Evolutionary conservation across 306 rosid genomes (phyloP).

Genomic region (Quercus suber): DNA sequence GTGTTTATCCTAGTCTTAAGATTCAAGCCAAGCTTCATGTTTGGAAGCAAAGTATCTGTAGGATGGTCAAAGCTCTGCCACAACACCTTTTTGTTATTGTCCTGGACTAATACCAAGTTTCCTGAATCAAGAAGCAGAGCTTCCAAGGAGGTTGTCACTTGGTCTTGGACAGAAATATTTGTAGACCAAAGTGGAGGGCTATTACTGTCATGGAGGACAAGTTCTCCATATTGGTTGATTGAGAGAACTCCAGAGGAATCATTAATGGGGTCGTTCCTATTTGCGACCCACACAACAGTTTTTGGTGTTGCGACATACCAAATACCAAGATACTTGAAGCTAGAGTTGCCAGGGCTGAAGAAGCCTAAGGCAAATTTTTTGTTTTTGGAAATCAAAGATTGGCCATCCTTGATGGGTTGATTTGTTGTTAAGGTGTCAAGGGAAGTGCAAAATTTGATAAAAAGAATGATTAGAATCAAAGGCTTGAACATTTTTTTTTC

Average conservation of each 20-base stretch:
- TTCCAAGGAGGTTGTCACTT: background rate
- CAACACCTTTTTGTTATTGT: too few relatives aligned
- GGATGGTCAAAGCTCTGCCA: too few relatives aligned
- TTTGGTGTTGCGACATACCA: too few relatives aligned
- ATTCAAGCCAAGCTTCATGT: background rate
- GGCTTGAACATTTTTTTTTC: too few relatives aligned
- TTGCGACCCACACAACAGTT: background rate
- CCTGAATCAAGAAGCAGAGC: too few relatives aligned
- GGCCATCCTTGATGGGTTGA: too few relatives aligned
- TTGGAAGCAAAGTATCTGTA: constrained; percentile 13
- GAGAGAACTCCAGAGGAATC: constrained; percentile 9
- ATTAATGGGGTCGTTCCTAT: constrained; percentile 16
- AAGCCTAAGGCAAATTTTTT: constrained; percentile 29
- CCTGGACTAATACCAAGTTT: too few relatives aligned
- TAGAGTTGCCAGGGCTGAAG: constrained; percentile 53
- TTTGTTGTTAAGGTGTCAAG: too few relatives aligned
- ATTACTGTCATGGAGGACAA: too few relatives aligned
- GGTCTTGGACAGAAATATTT: background rate
- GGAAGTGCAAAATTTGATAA: too few relatives aligned
- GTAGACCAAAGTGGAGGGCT: constrained; percentile 2
- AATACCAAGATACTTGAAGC: constrained; percentile 31
- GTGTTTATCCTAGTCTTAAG: background rate
- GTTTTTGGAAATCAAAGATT: too few relatives aligned
- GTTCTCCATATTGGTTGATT: background rate
- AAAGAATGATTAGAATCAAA: too few relatives aligned